Evolutionary conservation across 768 basidiomycete species (phyloP), one percentile per base, ranked within the genome.

Genomic region (Crepidotus variabilis): DNA sequence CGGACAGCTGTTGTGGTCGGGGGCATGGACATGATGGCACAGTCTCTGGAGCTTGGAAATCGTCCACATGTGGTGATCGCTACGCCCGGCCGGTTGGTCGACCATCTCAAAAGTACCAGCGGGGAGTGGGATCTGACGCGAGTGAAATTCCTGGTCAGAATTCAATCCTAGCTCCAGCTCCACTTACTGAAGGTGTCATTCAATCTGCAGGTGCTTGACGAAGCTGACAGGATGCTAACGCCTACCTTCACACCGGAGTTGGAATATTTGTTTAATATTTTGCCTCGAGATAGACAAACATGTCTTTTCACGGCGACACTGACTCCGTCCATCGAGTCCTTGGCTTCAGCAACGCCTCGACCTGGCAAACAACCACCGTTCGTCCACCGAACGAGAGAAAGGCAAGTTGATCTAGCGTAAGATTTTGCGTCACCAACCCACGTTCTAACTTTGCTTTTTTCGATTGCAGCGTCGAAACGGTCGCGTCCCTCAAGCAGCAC

Each of bases 1-100:
- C 85, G 86, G 28, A 96, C 94, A 8, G 83, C 89, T 9, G 94
- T 98, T 7, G 76, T 98, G 32, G 94, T 98, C 1, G 97, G 97
- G 16, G 97, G 97, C 5, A 96, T 99, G 93, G 97, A 99, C 64
- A 96, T 96, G 88, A 93, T 97, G 78, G 69, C 85, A 1, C 97
- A 99, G 68, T 92, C 96, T 0, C 75, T 92, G 16, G 94, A 95
- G 64, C 82, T 99, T 13, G 78, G 80, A 2, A 83, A 86, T 60
- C 82, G 90, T 43, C 97, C 97, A 0, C 97, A 98, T 68, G 81
- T 99, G 35, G 87, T 98, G 21, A 86, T 99, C 47, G 97, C 95
- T 7, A 99, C 97, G 0, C 97, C 97, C 2, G 97, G 97, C 1
- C 84, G 97, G 18, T 84, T 99, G 20, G 92, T 94, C 2, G 97